Base-by-base conservation (phyloP, 2,329 filamentous ascomycete species). In the Trematosphaeria pertusa region DNA sequence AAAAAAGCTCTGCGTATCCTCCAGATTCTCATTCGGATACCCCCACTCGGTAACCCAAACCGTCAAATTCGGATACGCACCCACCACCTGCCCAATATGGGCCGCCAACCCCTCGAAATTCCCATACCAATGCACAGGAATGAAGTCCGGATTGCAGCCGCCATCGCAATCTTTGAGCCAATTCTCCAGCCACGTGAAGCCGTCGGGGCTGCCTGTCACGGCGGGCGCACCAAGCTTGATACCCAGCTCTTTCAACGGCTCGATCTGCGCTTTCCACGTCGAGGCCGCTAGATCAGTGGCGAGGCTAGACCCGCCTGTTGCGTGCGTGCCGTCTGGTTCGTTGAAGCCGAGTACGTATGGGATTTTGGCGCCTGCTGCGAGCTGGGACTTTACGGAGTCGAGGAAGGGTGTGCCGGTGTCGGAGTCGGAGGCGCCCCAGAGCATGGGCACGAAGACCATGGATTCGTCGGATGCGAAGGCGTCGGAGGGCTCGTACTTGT, bases 11-110 rank as follows among this genome's bases (percentile, higher is more conserved):
- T 90, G 81, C 0, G 85, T 86, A 0, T 77, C 71, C 1, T 66
- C 48, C 12, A 90, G 77, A 19, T 79, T 74, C 59, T 82, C 76
- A 51, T 86, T 70, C 43, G 75, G 68, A 42, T 80, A 79, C 28
- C 86, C 88, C 67, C 87, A 91, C 71, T 94, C 89, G 19, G 89
- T 93, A 9, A 93, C 77, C 89, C 89, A 93, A 50, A 92, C 82
- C 3, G 81, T 78, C 71, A 71, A 64, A 76, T 84, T 71, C 14
- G 61, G 63, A 54, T 74, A 78, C 28, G 68, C 74, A 1, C 73
- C 78, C 37, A 78, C 74, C 35, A 84, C 79, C 51, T 83, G 78
- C 5, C 86, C 86, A 47, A 90, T 77, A 52, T 87, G 85, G 52
- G 81, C 85, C 2, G 86, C 84, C 52, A 91, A 67, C 0, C 86